Percentiles rank a stretch among this genome's conserved stretches.
Evolutionary conservation across 2,329 filamentous ascomycete genomes (phyloP).

Genomic region (Akanthomyces lecanii): DNA sequence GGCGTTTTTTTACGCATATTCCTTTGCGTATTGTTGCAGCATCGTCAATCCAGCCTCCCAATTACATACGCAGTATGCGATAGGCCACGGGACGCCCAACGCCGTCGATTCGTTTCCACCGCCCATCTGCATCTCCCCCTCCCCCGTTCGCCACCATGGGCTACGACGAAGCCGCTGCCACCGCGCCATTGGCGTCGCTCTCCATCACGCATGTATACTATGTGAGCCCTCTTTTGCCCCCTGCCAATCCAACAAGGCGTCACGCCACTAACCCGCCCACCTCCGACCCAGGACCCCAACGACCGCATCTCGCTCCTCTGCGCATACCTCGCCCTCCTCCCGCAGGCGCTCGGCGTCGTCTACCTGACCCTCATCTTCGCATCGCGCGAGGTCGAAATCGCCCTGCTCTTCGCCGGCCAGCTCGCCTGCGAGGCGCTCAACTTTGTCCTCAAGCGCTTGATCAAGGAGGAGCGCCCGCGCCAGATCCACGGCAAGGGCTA

Average conservation of each 20-base stretch:
- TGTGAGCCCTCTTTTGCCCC: slow-evolving; percentile 48
- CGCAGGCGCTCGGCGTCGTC: slow-evolving; percentile 83
- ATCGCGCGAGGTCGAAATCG: slow-evolving; percentile 83
- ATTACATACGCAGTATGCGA: background rate
- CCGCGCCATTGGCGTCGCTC: slow-evolving; percentile 71
- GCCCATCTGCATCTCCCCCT: background rate
- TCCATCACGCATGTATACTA: slow-evolving; percentile 96
- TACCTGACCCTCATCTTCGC: slow-evolving; percentile 90
- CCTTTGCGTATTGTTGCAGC: background rate
- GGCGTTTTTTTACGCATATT: background rate
- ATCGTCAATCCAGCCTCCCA: background rate
- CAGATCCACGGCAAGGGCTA: slow-evolving; percentile 90
- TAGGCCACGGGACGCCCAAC: background rate
- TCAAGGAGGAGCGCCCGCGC: slow-evolving; percentile 85
- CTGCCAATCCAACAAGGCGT: too few relatives aligned
- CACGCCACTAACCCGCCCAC: background rate
- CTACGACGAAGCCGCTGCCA: slow-evolving; percentile 11
- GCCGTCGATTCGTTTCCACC: background rate
- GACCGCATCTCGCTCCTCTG: slow-evolving; percentile 82
- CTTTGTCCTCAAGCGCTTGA: slow-evolving; percentile 80
- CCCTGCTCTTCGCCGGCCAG: slow-evolving; percentile 87
- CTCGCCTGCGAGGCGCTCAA: slow-evolving; percentile 89
- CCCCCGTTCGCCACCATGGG: slow-evolving; percentile 1
- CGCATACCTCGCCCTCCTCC: slow-evolving; percentile 90
- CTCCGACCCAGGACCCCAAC: slow-evolving; percentile 65